Evolutionary conservation across 805 yeast species (phyloP), one percentile per base, ranked within the genome.

Genomic region (Wickerhamomyces sydowiorum): DNA sequence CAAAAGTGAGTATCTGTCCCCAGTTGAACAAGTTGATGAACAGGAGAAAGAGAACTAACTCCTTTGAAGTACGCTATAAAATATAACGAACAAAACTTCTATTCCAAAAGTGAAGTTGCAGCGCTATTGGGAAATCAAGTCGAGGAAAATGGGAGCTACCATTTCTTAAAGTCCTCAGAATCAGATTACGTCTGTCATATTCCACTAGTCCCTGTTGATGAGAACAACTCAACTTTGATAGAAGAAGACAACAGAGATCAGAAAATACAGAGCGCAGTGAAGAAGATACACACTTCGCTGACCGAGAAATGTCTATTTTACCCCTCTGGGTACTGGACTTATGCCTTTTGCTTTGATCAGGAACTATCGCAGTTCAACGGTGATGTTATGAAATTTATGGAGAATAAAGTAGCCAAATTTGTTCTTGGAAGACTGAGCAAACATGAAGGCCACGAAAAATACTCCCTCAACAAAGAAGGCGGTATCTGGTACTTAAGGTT

Each of bases 361-460:
- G 48, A 48, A 25, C 10, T 53, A 6, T 48, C 46, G 2, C 57
- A 53, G 28, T 53, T 44, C 36, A 25, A 44, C 29, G 53, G 52
- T 4, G 34, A 15, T 7, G 22, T 37, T 3, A 20, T 32, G 2
- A 21, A 40, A 3, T 48, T 46, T 38, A 2, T 14, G 3, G 20
- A 27, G 10, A 32, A 35, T 15, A n/a, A 40, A 5, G 12, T 28
- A 9, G 9, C 18, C 10, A 37, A 15, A 12, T 47, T 29, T 21
- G 25, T 42, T 9, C 42, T 50, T 7, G 53, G 50, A 3, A 39
- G 37, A 9, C 33, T 21, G 9, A 14, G 5, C 19, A 23, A n/a
- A 18, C 8, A 14, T 9, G 21, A 33, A 33, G 36, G 33, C 13
- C 9, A 30, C 12, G 38, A 38, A 4, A 23, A 22, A 14, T 17